Conservation (phyloP, 1,284 basidiomycete species). For the Leccinum pachyderme region DNA sequence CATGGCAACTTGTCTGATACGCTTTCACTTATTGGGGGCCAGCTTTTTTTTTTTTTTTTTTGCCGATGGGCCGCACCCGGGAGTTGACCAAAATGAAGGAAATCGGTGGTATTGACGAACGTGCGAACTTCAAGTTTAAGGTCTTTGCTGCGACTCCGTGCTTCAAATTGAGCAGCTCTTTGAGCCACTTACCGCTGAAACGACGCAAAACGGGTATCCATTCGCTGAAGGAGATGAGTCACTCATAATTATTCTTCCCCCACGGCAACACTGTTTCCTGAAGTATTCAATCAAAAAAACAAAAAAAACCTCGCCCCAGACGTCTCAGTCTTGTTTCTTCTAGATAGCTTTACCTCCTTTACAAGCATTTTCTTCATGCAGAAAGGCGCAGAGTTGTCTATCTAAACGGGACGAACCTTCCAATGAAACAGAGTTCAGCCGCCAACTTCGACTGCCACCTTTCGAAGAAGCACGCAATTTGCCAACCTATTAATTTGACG, state of each 20-base stretch:
- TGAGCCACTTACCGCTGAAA: background rate
- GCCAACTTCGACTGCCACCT: slow-evolving; percentile 88
- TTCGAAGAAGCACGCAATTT: slow-evolving; percentile 93
- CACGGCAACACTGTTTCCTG: slow-evolving; percentile 78
- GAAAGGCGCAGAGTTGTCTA: slow-evolving; percentile 94
- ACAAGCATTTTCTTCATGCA: slow-evolving; percentile 95
- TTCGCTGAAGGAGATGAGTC: slow-evolving; percentile 97
- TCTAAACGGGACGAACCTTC: slow-evolving; percentile 89
- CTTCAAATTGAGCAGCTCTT: too few relatives aligned
- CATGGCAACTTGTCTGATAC: too few relatives aligned
- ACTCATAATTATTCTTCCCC: slow-evolving; percentile 59
- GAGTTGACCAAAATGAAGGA: too few relatives aligned
- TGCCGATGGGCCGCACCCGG: too few relatives aligned
- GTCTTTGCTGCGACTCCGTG: background rate
- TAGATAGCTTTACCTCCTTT: background rate
- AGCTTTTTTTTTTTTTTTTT: too few relatives aligned
- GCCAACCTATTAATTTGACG: slow-evolving; percentile 97
- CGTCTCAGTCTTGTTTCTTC: background rate
- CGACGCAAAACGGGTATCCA: slow-evolving; percentile 71
- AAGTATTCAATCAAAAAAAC: slow-evolving; percentile 74
- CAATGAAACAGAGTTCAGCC: slow-evolving; percentile 76
- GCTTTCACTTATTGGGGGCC: too few relatives aligned
- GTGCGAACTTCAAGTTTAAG: slow-evolving; percentile 35
- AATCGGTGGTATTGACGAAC: slow-evolving; percentile 86
- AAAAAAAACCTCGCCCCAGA: too few relatives aligned